Evolutionary conservation across 495 filamentous ascomycete species (phyloP), one percentile per base, ranked within the genome.

Genomic region (Bombardia bombarda): DNA sequence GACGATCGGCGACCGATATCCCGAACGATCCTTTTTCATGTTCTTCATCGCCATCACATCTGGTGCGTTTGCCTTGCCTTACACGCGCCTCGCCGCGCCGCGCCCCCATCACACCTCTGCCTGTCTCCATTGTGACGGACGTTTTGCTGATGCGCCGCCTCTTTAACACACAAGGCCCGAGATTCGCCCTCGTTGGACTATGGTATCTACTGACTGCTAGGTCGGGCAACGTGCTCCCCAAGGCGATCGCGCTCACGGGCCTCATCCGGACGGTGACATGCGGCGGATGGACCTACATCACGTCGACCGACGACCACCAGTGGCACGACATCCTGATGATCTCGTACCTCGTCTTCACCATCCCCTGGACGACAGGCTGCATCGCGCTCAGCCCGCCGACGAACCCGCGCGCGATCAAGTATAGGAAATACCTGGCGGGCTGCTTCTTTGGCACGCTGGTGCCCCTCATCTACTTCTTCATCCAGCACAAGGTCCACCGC

Each of bases 291-390:
- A 96, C 94, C 26, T 99, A 97, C 61, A 83, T 99, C 38, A 99
- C 93, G 17, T 96, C 90, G 30, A 97, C 93, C 8, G 93, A 99
- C 62, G 88, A 97, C 60, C 93, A 99, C 62, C 79, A 90, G 61
- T 96, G 88, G 89, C 93, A 99, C 58, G 93, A 99, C 62, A 92
- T 96, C 41, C 90, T 97, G 65, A 99, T 99, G 93, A 94, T 99
- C 53, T 94, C 87, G 21, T 99, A 99, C 61, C 66, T 99, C 37
- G 81, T 97, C 34, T 83, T 88, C 12, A 97, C 93, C 1, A 69
- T 99, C 43, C 93, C 93, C 4, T 99, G 93, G 93, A 97, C 90
- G 1, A 52, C 86, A 23, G 93, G 93, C 35, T 96, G 90, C 60
- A 74, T 97, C 35, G 82, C 82, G 10, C 69, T 97, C 28, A 95